phyloP scores from a whole-genome alignment of 2,329 filamentous ascomycete species.

The Cercospora berteroae region DNA sequence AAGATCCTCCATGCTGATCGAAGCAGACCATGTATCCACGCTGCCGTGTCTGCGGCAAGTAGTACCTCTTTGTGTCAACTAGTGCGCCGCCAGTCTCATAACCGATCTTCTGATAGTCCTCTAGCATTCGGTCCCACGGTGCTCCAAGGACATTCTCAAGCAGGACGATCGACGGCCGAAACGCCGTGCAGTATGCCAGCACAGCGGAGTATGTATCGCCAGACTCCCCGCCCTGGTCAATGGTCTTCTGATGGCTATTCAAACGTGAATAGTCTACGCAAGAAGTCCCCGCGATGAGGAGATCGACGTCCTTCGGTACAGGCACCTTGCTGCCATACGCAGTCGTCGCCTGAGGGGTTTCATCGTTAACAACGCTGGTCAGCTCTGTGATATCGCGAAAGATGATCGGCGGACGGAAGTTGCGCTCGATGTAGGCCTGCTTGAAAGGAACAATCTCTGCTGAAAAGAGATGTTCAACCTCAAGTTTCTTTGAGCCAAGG shows the following conservation, averaged over 20 bases:
- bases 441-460: conserved; percentile 49
- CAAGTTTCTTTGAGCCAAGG: conserved; percentile 24
- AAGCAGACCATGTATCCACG: conserved; percentile 51
- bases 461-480: conserved; percentile 45
- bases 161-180: conserved; percentile 63
- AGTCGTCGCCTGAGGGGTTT: conserved; percentile 49
- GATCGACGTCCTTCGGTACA: conserved; percentile 59
- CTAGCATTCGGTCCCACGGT: conserved; percentile 55
- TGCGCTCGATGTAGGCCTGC: conserved; percentile 50
- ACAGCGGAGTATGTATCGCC: conserved; percentile 63
- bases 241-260: conserved; percentile 56
- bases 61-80: conserved; percentile 69
- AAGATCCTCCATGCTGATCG: conserved; percentile 28
- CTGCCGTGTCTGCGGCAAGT: conserved; percentile 61
- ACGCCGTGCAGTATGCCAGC: conserved; percentile 55
- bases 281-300: conserved; percentile 70
- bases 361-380: conserved; percentile 25
- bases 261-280: conserved; percentile 72
- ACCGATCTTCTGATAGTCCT: conserved; percentile 48
- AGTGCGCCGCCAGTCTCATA: conserved; percentile 55
- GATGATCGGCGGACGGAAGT: conserved; percentile 44
- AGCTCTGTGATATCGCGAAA: conserved; percentile 49
- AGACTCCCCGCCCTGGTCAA: conserved; percentile 61
- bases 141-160: conserved; percentile 68
- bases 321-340: conserved; percentile 60